Evolutionary conservation across 148 eudicot species (phyloP), one percentile per base, ranked within the genome.

Genomic region (Gaultheria prostrata): DNA sequence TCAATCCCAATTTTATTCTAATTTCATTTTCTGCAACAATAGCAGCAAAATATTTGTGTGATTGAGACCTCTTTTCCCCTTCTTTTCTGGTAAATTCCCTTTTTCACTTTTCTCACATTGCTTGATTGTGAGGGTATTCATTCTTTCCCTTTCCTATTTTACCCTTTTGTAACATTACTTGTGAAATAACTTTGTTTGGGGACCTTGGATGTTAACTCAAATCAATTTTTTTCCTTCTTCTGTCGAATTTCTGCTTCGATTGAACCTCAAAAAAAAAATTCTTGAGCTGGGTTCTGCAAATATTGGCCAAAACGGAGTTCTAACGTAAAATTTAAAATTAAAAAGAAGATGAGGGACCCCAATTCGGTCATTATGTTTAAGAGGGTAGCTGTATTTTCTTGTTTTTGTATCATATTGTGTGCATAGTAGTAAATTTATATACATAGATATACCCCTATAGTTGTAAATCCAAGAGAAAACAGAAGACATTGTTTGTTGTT

Each of bases 121-220:
- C 93, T 93, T 93, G 92, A 21, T 75, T 59, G 32, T 70, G 87
- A 76, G 93, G 90, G 82, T 91, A 94, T 94, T 87, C 93, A 81
- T 69, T 85, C 56, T 84, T 87, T 84, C 78, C 30, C 30, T 26
- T 78, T 88, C 87, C 50, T 13, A 70, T 43, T 50, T 39, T 75
- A 84, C 72, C 24, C 67, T 63, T 79, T 65, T 82, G 24, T 24
- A 17, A 15, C 20, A n/a, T 81, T 32, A 4, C 39, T 79, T 84
- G 45, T 83, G 33, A 59, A 73, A 30, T 74, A 84, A 63, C n/a
- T 39, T 82, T 78, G n/a, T 9, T 79, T 61, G 56, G 43, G 26
- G 67, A 4, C 12, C 39, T 33, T 15, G 61, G 11, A 80, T 76
- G 70, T 45, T 53, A 46, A 72, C 50, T 1, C 57, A 1, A 54